Percentiles rank a stretch among this genome's conserved stretches.
These are phyloP conservation scores for Asterionellopsis glacialis DNA, from an alignment of 108 stramenopile species.

Conservation along the genomic window DNA sequence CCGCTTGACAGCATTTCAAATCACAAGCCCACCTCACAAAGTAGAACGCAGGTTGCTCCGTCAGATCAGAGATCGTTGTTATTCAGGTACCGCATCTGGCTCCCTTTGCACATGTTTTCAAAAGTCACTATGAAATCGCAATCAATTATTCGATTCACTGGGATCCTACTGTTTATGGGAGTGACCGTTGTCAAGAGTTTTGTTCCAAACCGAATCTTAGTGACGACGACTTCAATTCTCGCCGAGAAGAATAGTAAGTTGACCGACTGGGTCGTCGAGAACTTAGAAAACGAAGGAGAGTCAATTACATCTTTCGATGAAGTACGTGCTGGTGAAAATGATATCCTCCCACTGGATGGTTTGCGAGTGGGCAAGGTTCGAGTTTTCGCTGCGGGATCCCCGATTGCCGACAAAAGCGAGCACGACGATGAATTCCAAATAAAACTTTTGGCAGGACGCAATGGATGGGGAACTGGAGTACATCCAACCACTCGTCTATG, in stretches of 20 bases:
- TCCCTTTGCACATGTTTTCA: no score
- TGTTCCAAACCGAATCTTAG: no score
- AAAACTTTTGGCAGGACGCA: constrained; percentile 40
- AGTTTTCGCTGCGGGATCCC: constrained; percentile 26
- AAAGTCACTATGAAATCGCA: no score
- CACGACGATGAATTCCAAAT: constrained; percentile 24
- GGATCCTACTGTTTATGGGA: no score
- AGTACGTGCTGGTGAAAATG: constrained; percentile 37
- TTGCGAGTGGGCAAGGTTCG: constrained; percentile 28
- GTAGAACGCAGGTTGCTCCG: no score
- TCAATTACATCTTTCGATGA: constrained; percentile 28
- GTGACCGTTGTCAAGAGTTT: no score
- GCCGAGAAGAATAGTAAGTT: constrained; percentile 1
- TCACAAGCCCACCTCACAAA: no score
- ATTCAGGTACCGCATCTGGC: no score
- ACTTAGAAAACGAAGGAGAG: constrained; percentile 22
- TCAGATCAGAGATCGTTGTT: no score
- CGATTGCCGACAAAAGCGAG: not conserved
- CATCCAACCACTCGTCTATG: constrained; percentile 64
- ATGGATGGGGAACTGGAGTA: constrained; percentile 67
- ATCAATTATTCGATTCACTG: no score
- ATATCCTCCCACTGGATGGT: constrained; percentile 34
- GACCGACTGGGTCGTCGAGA: constrained; percentile 43
- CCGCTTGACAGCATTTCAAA: no score
- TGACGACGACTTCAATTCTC: no score